Base-by-base conservation (phyloP, 2,329 filamentous ascomycete species). In the Hysterium pulicare region DNA sequence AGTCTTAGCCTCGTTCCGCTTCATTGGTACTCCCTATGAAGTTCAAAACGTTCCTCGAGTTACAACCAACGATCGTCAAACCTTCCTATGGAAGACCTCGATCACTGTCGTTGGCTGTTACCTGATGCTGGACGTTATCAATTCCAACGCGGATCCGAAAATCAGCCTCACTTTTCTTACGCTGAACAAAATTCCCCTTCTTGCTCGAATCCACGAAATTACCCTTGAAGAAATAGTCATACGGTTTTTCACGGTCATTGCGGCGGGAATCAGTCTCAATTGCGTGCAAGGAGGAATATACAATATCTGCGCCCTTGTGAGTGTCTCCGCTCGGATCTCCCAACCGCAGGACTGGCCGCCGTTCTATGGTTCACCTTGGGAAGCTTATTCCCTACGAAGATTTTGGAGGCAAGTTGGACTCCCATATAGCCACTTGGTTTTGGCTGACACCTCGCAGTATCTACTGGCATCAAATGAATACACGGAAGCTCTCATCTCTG, bases 211-310 rank as follows among this genome's bases (percentile, higher is more conserved):
- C 8, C 11, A 44, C 5, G 21, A 47, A 22, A 40, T 50, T 24
- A 38, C 42, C 6, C 37, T 23, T 26, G 40, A 50, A 34, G 45
- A 50, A 20, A 4, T 47, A 5, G n/a, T 33, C 4, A 48, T 50
- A 13, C 45, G 45, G 2, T 1, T 19, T 10, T 50, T 47, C 31
- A 37, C 45, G 13, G 42, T 44, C n/a, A n/a, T 50, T 11, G 40
- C 40, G 2, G 34, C 40, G 11, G 38, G 37, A 4, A 39, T 48
- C 10, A 33, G 45, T 10, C 22, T 48, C 2, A 48, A 40, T 15
- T 45, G 41, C 24, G 45, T 50, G 3, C 45, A 50, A 32, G 40
- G 47, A n/a, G 47, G 45, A 7, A 35, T 49, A 8, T 49, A 49
- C 35, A 13, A 45, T 19, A 33, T 44, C 19, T 38, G 40, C 15